phyloP scores from a whole-genome alignment of 768 basidiomycete species.

The Sporobolomyces phaffii region DNA sequence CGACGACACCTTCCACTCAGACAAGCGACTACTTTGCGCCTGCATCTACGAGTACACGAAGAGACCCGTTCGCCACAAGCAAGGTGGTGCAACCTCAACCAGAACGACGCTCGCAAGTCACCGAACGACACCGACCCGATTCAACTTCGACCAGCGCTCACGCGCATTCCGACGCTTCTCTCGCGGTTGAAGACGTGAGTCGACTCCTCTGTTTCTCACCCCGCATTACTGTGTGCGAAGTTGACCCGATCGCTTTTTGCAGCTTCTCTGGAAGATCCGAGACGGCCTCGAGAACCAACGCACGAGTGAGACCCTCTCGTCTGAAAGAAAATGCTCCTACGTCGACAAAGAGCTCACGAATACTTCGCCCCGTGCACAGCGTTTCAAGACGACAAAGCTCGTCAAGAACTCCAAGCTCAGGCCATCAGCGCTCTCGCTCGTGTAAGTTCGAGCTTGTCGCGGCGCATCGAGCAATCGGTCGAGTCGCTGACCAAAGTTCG shows the following conservation, averaged over 20 bases:
- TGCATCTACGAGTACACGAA: too few species aligned
- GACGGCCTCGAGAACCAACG: slow-evolving; percentile 11
- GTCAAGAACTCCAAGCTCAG: slow-evolving; percentile 11
- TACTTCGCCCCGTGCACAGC: too few species aligned
- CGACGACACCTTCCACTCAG: too few species aligned
- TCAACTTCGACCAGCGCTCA: too few species aligned
- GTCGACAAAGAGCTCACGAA: too few species aligned
- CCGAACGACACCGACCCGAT: neutral
- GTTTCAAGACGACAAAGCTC: neutral
- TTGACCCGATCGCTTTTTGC: neutral
- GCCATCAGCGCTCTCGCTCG: slow-evolving; percentile 27
- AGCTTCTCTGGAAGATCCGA: slow-evolving; percentile 12
- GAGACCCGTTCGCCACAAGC: neutral
- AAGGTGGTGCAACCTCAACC: neutral
- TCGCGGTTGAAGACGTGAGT: too few species aligned
- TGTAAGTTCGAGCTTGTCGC: neutral
- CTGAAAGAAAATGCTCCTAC: too few species aligned
- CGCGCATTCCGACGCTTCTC: too few species aligned
- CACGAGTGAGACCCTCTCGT: neutral
- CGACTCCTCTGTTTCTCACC: too few species aligned
- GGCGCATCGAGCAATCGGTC: neutral
- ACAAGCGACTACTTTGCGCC: too few species aligned
- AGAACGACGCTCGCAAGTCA: neutral
- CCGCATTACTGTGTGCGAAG: too few species aligned
- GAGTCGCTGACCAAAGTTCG: neutral